Conservation (phyloP, 1,284 basidiomycete species). For the Neotropicomus parvogracilis region DNA sequence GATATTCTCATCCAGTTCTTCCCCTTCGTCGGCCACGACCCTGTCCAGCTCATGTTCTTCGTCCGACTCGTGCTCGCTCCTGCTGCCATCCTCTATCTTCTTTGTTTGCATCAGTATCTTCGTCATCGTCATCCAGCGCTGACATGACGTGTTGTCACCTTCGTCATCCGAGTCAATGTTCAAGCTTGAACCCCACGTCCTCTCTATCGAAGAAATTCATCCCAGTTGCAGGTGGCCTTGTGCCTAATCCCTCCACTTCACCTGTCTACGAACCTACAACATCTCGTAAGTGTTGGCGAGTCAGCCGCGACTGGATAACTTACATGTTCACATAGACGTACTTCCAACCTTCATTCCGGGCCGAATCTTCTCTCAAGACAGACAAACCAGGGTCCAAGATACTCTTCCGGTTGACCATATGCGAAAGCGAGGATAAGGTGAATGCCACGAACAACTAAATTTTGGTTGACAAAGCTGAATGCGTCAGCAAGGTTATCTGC, state of each 20-base stretch:
- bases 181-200: too few relatives aligned
- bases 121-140: too few relatives aligned
- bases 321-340: slow-evolving; percentile 6
- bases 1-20: too few relatives aligned
- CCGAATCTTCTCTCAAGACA: too few relatives aligned
- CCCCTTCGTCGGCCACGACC: not conserved
- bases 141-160: too few relatives aligned
- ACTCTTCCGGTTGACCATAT: not conserved
- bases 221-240: not conserved
- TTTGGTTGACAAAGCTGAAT: slow-evolving; percentile 7
- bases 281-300: too few relatives aligned
- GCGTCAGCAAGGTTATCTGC: not conserved
- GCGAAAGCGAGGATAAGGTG: slow-evolving; percentile 7
- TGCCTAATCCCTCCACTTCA: not conserved
- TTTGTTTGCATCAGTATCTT: too few relatives aligned
- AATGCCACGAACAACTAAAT: not conserved
- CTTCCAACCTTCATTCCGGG: not conserved
- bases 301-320: not conserved
- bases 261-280: not conserved
- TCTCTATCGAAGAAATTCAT: not conserved
- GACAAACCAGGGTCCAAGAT: too few relatives aligned
- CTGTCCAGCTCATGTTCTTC: not conserved
- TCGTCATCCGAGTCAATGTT: too few relatives aligned
- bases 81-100: not conserved
- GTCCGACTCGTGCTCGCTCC: not conserved